Conservation (phyloP, 768 basidiomycete genomes). For the Lactifluus piperatus region DNA sequence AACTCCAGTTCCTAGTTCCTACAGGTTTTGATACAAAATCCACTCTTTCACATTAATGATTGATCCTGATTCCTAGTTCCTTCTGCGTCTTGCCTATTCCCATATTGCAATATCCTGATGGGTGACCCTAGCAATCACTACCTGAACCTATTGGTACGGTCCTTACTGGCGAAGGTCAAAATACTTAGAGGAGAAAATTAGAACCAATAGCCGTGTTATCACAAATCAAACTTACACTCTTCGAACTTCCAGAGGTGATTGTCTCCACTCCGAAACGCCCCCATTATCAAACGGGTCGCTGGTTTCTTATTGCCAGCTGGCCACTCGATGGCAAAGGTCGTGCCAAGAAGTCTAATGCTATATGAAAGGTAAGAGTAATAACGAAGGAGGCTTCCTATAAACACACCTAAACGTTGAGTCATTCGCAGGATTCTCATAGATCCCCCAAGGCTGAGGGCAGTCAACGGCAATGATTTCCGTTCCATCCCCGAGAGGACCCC, state of each 20-base stretch:
- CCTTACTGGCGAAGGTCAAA: neutral
- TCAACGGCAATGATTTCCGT: neutral
- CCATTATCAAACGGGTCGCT: neutral
- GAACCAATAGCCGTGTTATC: too few relatives aligned
- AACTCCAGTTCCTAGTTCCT: too few relatives aligned
- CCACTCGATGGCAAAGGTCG: neutral
- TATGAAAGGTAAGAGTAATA: neutral
- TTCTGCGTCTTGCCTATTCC: too few relatives aligned
- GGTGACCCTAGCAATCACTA: neutral
- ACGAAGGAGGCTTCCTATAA: neutral
- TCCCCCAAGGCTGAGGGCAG: neutral
- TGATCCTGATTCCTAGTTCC: too few relatives aligned
- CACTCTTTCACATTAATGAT: too few relatives aligned
- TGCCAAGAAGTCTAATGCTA: too few relatives aligned
- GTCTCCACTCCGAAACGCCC: neutral
- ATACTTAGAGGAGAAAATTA: neutral
- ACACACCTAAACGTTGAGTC: neutral
- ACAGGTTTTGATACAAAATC: too few relatives aligned
- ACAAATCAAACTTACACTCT: neutral
- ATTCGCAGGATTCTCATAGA: neutral
- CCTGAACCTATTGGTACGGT: neutral
- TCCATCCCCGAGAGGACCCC: neutral
- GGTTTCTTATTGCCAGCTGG: neutral
- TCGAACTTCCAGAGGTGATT: neutral
- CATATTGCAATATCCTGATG: neutral